Conservation (phyloP, 2,329 filamentous ascomycete genomes). For the Claviceps spartinae region DNA sequence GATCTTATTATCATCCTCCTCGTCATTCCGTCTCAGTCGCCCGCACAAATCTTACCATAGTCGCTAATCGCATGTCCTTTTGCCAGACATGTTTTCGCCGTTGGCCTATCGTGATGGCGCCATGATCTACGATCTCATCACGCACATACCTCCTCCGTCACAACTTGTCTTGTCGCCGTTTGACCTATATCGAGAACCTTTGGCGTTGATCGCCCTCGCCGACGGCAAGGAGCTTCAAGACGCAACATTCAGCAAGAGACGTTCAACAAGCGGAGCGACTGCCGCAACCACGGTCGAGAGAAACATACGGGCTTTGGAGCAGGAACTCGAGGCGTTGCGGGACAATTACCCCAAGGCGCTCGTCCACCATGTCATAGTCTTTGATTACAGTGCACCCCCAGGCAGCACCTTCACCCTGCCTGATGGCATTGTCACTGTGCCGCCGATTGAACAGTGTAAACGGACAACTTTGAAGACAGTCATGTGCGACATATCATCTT, state of each 20-base stretch:
- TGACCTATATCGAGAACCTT: constrained; percentile 75
- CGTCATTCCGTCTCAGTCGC: not conserved
- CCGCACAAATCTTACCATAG: not conserved
- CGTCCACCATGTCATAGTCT: constrained; percentile 66
- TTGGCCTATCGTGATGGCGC: constrained; percentile 74
- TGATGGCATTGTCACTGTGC: constrained; percentile 56
- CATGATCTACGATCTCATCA: constrained; percentile 79
- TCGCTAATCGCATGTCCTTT: constrained; percentile 10
- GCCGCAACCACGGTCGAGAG: constrained; percentile 38
- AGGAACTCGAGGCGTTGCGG: constrained; percentile 57
- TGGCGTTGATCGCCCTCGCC: constrained; percentile 72
- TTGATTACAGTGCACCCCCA: constrained; percentile 49
- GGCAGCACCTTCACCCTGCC: constrained; percentile 41
- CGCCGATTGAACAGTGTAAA: constrained; percentile 52
- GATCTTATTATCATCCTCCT: not conserved
- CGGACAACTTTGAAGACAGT: constrained; percentile 70
- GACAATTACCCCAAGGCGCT: constrained; percentile 64
- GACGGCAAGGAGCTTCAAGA: constrained; percentile 60
- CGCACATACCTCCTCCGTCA: constrained; percentile 63
- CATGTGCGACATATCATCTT: constrained; percentile 64
- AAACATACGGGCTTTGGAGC: constrained; percentile 45
- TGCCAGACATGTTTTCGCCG: constrained; percentile 81
- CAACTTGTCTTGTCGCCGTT: constrained; percentile 75
- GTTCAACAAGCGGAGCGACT: constrained; percentile 33
- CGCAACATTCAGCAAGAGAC: constrained; percentile 38